Evolutionary conservation across 345 rosid genomes (phyloP), one percentile per base, ranked within the genome.

Genomic region (Citrus medica): DNA sequence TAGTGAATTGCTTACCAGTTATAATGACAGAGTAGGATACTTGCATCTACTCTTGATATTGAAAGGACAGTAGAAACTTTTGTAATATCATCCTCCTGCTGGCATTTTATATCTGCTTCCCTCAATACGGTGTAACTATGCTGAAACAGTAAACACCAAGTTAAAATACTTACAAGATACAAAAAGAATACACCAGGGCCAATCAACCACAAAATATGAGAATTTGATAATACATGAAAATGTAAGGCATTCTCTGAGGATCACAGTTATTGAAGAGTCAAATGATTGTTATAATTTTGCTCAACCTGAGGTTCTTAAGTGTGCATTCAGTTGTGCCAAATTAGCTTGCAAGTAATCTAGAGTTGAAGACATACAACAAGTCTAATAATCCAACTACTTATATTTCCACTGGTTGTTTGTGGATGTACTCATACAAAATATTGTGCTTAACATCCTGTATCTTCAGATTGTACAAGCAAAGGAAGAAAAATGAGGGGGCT

Each of bases 51-150:
- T 84, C 78, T 83, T 42, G 90, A 69, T 83, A 97, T 92, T 28
- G 93, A 97, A 69, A 97, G 98, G 71, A 97, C 98, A 42, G 87
- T 80, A 3, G 96, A 88, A 62, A 97, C 94, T 74, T 87, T 88
- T 3, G 83, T 84, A 76, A 94, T 85, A 72, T 90, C 94, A 78
- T 94, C 97, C 79, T 82, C 90, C 81, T 97, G 98, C 24, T 78
- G 86, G 48, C 78, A 84, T 38, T 40, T 80, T 81, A 97, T 94
- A 88, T 94, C 98, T 67, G 69, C 89, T 80, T 97, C 97, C 82
- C 73, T 87, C 85, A 94, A 79, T 66, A 93, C 82, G 16, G 86
- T 75, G 85, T 83, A 93, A 78, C 82, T 86, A 87, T 83, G 87
- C 99, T 97, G 95, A 56, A 86, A 86, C 35, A 78, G 42, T 79